Evolutionary conservation across 1,139 yeast genomes (phyloP), one percentile per base, ranked within the genome.

Genomic region (Zygoascus sp.): DNA sequence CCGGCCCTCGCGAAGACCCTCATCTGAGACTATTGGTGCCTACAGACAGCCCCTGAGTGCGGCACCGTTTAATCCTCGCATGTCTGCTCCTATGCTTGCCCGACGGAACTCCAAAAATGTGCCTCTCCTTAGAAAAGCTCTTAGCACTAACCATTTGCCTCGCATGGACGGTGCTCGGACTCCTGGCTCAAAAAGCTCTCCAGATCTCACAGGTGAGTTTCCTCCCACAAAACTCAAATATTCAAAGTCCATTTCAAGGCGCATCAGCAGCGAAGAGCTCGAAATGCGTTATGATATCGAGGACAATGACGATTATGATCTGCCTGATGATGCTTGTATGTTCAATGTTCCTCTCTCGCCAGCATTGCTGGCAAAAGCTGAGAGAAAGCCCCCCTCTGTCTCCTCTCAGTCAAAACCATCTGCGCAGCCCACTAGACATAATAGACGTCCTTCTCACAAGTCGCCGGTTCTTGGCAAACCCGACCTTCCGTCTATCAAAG

Each of bases 261-360:
- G 50, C 13, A 52, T 61, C 19, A 51, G 61, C 7, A 51, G 60
- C 2, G 61, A 63, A 42, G 66, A 66, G 51, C 62, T 68, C 13
- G 70, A 66, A 49, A 48, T 53, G 34, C 64, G 63, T 23, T 63
- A 57, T 43, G 68, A 65, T 13, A 50, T 56, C 28, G 58, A 53
- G 23, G 57, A 53, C 32, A 67, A 62, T 35, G 60, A 66, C 25
- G 75, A 78, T 19, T 83, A 79, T 50, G 80, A 76, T 46, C 78
- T 78, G 41, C 79, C 81, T 5, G 77, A 71, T 43, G 76, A 76
- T 45, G 66, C 73, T 15, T 67, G 75, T 28, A 76, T 80, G 52
- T 80, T 72, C 66, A 81, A 82, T 56, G 84, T 82, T 13, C 89
- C 88, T 1, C 63, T 79, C 40, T 74, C 84, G 0, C 81, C 79